Evolutionary conservation across 2,329 filamentous ascomycete species (phyloP), one percentile per base, ranked within the genome.

Genomic region (Graphiopsis chlorocephala): DNA sequence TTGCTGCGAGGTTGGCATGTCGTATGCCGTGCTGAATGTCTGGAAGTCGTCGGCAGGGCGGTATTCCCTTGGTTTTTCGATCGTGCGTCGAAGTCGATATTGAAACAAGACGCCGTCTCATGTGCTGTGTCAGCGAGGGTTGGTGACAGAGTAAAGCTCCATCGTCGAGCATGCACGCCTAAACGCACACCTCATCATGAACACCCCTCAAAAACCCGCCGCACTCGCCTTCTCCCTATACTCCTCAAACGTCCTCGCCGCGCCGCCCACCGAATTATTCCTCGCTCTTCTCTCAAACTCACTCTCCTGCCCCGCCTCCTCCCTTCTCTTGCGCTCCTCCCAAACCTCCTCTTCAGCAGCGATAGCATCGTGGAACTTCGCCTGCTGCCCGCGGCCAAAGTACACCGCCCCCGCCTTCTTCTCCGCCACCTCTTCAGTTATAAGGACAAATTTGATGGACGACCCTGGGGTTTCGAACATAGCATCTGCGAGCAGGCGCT

Each of bases 381-480:
- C 28, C 61, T 76, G 75, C 65, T 81, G 77, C 1, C 79, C 80
- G 62, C 80, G 72, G 20, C 74, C 74, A 67, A 83, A 80, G 68
- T 79, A 82, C 7, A 81, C 68, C 15, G 79, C 78, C 15, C 74
- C 75, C 8, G 66, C 67, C 68, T 79, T 79, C 65, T 79, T 72
- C 62, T 77, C 74, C 42, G 81, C 81, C 26, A 79, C 81, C 14
- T 76, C 78, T 66, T 79, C 77, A 3, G 77, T 82, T 59, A 83
- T 72, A 26, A 83, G 75, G 11, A 83, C 77, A 64, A 81, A 78
- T 68, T 79, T 80, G 35, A 80, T 76, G 6, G 74, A 76, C 25
- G 75, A 78, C 3, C 80, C 80, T 14, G 81, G 81, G 28, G 78
- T 76, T 64, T 83, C 81, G 67, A 81, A 83, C 77, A 82, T 83